Evolutionary conservation across 495 filamentous ascomycete species (phyloP).

Genomic region (Acidomyces sp.): DNA sequence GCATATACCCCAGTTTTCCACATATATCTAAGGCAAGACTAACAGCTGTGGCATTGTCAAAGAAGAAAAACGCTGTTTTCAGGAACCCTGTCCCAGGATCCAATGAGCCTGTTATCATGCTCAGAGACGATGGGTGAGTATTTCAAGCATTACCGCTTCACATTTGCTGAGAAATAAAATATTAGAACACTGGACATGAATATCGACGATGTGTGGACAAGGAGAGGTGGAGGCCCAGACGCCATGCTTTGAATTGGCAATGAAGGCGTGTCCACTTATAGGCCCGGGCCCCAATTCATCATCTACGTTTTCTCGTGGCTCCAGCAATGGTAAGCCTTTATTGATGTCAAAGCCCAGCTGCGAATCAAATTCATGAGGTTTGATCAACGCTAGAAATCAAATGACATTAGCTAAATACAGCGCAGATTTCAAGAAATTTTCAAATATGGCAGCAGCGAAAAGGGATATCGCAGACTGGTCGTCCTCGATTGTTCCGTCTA

Average conservation of each 20-base stretch:
- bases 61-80: constrained; percentile 9
- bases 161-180: background rate
- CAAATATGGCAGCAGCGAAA: too few relatives aligned
- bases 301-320: too few relatives aligned
- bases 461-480: too few relatives aligned
- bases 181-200: constrained; percentile 4
- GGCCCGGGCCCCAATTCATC: too few relatives aligned
- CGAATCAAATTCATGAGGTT: too few relatives aligned
- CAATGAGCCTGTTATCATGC: background rate
- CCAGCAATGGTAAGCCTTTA: too few relatives aligned
- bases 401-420: too few relatives aligned
- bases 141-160: background rate
- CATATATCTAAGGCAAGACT: background rate
- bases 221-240: constrained; percentile 6
- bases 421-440: too few relatives aligned
- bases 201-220: constrained; percentile 4
- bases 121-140: constrained; percentile 5
- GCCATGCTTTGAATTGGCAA: constrained; percentile 6
- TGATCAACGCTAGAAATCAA: too few relatives aligned
- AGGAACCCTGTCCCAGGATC: background rate
- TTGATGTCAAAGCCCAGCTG: too few relatives aligned
- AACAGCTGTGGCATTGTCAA: background rate
- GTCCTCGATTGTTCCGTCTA: too few relatives aligned
- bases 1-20: background rate
- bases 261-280: too few relatives aligned